A percentile compares a stretch with the other conserved stretches of the same genome.
Conservation (phyloP, 305 asterid genomes). For the Ajuga reptans region DNA sequence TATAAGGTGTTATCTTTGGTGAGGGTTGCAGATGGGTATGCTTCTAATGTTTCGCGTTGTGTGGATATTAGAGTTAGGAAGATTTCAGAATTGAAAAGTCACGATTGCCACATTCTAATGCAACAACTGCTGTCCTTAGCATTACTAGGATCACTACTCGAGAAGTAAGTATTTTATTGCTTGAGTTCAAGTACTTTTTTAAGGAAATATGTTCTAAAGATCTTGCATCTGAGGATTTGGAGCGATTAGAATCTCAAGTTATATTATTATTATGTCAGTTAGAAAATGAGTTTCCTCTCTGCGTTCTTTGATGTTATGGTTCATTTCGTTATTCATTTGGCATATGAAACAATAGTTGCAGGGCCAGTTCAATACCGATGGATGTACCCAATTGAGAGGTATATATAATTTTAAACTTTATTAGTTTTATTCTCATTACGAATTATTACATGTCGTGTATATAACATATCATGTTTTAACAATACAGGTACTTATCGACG, state of each 20-base stretch:
- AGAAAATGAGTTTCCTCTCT: not conserved
- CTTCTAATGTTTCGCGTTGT: not conserved
- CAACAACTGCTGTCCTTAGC: too few species aligned
- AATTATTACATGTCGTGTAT: not conserved
- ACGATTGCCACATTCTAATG: too few species aligned
- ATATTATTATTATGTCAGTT: not conserved
- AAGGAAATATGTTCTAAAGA: too few species aligned
- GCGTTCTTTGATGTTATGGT: not conserved
- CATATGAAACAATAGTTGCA: not conserved
- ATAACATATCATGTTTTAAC: not conserved
- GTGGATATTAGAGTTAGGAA: not conserved
- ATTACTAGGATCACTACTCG: too few species aligned
- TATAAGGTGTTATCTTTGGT: not conserved
- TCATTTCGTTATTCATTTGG: not conserved
- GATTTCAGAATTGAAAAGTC: too few species aligned
- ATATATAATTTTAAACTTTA: not conserved
- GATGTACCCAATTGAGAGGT: not conserved
- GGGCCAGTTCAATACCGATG: not conserved
- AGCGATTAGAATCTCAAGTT: not conserved
- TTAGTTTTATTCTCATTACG: not conserved
- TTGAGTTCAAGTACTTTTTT: too few species aligned
- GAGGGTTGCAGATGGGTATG: not conserved
- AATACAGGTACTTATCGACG: not conserved
- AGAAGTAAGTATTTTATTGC: too few species aligned
- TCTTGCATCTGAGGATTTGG: not conserved